These are phyloP conservation scores for Beta vulgaris DNA, from an alignment of 148 eudicot species.

Conservation along the genomic window DNA sequence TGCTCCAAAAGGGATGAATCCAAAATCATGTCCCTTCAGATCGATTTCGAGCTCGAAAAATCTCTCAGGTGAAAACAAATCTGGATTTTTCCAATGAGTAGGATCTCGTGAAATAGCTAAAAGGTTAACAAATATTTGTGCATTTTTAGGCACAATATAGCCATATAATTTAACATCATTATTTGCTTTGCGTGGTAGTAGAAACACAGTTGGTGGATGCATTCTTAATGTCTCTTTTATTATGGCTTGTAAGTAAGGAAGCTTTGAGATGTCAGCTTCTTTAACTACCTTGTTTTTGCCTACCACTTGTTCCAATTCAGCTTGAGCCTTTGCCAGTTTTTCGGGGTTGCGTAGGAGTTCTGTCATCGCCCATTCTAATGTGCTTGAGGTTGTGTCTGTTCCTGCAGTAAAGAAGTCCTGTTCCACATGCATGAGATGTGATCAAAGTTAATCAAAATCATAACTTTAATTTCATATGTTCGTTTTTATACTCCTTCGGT, in stretches of 20 bases:
- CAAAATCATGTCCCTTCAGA: neutral
- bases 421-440: neutral
- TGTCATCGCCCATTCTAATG: constrained; percentile 23
- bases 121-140: constrained; percentile 17
- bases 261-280: constrained; percentile 9
- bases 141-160: constrained; percentile 25
- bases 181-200: constrained; percentile 19
- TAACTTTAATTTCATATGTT: no score
- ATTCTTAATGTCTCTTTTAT: neutral
- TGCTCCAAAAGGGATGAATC: neutral
- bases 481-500: no score
- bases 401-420: constrained; percentile 26
- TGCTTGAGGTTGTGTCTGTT: neutral
- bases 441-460: no score
- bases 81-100: neutral
- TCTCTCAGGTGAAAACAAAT: neutral
- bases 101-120: constrained; percentile 33
- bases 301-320: constrained; percentile 7
- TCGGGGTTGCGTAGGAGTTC: constrained; percentile 14
- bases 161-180: constrained; percentile 9
- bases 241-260: constrained; percentile 26
- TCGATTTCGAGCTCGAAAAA: neutral
- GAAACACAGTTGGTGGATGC: constrained; percentile 12
- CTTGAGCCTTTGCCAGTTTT: constrained; percentile 11
- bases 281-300: neutral